These are phyloP conservation scores for Helicocarpus griseus DNA, from an alignment of 2,329 filamentous ascomycete genomes.

Conservation along the genomic window DNA sequence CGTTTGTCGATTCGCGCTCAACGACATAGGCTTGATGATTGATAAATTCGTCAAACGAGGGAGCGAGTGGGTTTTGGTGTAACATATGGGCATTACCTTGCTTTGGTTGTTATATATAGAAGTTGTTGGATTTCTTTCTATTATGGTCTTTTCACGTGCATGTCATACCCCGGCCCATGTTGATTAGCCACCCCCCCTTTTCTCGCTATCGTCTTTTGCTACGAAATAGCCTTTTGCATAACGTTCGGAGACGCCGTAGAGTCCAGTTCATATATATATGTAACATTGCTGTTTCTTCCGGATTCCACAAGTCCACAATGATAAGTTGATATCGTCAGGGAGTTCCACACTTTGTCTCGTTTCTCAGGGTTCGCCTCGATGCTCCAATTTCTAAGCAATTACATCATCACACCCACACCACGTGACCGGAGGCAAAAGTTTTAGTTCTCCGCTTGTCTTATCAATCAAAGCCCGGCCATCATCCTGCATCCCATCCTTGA, in stretches of 20 bases:
- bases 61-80: conserved; percentile 79
- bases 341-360: no score
- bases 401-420: not conserved
- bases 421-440: not conserved
- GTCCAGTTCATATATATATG: no score
- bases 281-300: no score
- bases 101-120: not conserved
- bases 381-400: not conserved
- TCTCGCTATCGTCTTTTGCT: no score
- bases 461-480: not conserved
- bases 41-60: conserved; percentile 97
- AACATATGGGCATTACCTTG: conserved; percentile 5
- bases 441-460: not conserved
- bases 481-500: not conserved
- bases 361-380: no score
- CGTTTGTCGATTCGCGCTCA: conserved; percentile 86
- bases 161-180: not conserved
- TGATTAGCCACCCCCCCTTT: no score
- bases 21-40: conserved; percentile 71
- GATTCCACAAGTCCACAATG: no score
- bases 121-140: not conserved
- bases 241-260: no score
- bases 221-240: no score
- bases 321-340: no score
- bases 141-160: no score